phyloP scores from a whole-genome alignment of 495 filamentous ascomycete species.

The Talaromyces trachyspermus region DNA sequence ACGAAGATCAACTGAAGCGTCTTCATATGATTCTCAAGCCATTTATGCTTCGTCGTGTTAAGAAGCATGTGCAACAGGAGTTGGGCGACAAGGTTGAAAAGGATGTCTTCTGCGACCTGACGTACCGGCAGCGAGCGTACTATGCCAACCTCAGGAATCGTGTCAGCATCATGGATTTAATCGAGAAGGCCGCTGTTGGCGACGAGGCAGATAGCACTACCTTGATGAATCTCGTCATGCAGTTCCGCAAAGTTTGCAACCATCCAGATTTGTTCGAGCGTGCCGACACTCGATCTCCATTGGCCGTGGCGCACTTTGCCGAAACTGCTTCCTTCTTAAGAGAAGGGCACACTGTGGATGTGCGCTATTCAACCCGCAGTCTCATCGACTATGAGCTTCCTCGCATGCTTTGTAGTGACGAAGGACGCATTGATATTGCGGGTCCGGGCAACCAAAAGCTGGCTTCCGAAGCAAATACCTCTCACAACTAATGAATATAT shows the following conservation, averaged over 20 bases:
- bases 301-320: conserved; percentile 75
- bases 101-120: conserved; percentile 94
- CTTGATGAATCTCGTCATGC: conserved; percentile 99
- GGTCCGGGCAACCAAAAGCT: conserved; percentile 65
- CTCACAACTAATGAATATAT: conserved; percentile 77
- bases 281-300: conserved; percentile 81
- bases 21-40: conserved; percentile 98
- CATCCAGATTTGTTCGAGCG: conserved; percentile 96
- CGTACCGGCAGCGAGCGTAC: conserved; percentile 92
- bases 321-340: conserved; percentile 92
- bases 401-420: conserved; percentile 66
- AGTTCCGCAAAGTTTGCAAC: conserved; percentile 99
- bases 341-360: conserved; percentile 70
- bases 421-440: conserved; percentile 66
- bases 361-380: conserved; percentile 82
- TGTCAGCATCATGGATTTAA: conserved; percentile 97
- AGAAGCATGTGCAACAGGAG: conserved; percentile 98
- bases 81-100: conserved; percentile 97
- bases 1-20: conserved; percentile 93
- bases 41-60: conserved; percentile 98
- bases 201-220: conserved; percentile 93
- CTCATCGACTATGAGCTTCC: conserved; percentile 79
- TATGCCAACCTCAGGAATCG: conserved; percentile 88
- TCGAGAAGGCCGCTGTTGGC: conserved; percentile 91
- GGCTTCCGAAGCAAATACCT: conserved; percentile 74